Base-by-base conservation (phyloP, 1,284 basidiomycete species). In the Melampsora americana region DNA sequence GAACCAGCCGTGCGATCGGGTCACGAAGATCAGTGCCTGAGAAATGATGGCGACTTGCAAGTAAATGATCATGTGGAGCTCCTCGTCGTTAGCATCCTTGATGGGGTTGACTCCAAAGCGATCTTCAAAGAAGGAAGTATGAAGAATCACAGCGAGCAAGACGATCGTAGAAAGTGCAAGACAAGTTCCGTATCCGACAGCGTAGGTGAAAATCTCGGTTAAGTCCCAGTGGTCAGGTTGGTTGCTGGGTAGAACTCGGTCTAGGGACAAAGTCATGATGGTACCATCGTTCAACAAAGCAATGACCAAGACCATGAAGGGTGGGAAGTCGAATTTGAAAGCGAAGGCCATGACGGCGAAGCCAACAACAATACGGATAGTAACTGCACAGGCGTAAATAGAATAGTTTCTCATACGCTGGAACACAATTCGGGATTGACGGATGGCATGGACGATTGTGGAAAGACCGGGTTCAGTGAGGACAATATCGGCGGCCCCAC, bases 221-320 rank as follows among this genome's bases (percentile, higher is more conserved):
- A 97, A 85, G 83, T 98, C 93, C 95, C 95, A 98, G 81, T 90
- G 90, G 84, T 98, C 94, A 71, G 83, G 83, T 74, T 90, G 90
- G 84, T 87, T 90, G 68, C 92, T 94, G 66, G 95, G 95, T 81
- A 97, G 85, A 79, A 97, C 95, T 84, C 95, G 93, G 85, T 98
- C 95, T 78, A 97, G 91, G 39, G 93, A 96, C 79, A 98, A 88
- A 14, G 95, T 98, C 94, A 98, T 97, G 88, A 77, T 80, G 80
- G 95, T 96, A 84, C 95, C 95, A 83, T 97, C 95, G 85, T 98
- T 98, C 80, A 97, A 86, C 70, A 97, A 87, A 78, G 95, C 94
- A 80, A 98, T 95, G 85, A 98, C 92, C 84, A 97, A 90, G 79
- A 98, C 90, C 95, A 98, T 97, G 89, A 98, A 98, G 20, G 95